These are phyloP conservation scores for Alternaria novae-zelandiae DNA, from an alignment of 2,329 filamentous ascomycete genomes.

Conservation along the genomic window DNA sequence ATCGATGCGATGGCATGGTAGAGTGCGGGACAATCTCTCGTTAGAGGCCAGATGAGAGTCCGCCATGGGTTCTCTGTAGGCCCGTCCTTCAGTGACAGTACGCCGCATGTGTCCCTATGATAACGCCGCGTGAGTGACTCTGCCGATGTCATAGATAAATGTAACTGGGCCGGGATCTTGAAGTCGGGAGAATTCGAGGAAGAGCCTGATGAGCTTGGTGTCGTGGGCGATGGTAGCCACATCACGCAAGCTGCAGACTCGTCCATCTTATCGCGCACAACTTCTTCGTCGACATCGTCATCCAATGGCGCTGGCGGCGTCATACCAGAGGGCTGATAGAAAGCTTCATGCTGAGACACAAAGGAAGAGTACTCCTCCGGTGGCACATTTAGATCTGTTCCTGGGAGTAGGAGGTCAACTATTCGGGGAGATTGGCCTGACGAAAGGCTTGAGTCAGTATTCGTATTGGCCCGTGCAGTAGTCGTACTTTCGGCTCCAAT, in stretches of 20 bases:
- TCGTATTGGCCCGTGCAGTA: constrained; percentile 31
- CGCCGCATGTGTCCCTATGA: constrained; percentile 71
- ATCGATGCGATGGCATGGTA: constrained; percentile 73
- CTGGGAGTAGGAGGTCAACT: constrained; percentile 57
- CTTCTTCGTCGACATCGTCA: constrained; percentile 61
- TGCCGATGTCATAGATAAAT: constrained; percentile 59
- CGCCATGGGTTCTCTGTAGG: constrained; percentile 74
- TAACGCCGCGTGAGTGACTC: constrained; percentile 70
- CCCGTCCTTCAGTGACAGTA: constrained; percentile 74
- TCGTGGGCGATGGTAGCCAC: constrained; percentile 45
- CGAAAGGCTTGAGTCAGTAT: constrained; percentile 44
- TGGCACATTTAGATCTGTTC: constrained; percentile 54
- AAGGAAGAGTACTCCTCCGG: constrained; percentile 47
- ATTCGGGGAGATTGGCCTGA: constrained; percentile 58
- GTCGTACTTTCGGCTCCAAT: constrained; percentile 46
- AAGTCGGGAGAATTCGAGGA: constrained; percentile 34
- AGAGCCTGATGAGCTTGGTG: constrained; percentile 44
- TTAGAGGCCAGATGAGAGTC: constrained; percentile 72
- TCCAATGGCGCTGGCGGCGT: constrained; percentile 43
- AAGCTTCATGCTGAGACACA: constrained; percentile 42
- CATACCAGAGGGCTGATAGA: constrained; percentile 42
- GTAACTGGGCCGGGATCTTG: constrained; percentile 52
- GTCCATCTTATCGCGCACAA: constrained; percentile 52
- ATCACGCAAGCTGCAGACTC: constrained; percentile 47
- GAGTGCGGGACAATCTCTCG: constrained; percentile 67